Base-by-base conservation (phyloP, 352 stramenopile species). In the Globisporangium carolinianum region DNA sequence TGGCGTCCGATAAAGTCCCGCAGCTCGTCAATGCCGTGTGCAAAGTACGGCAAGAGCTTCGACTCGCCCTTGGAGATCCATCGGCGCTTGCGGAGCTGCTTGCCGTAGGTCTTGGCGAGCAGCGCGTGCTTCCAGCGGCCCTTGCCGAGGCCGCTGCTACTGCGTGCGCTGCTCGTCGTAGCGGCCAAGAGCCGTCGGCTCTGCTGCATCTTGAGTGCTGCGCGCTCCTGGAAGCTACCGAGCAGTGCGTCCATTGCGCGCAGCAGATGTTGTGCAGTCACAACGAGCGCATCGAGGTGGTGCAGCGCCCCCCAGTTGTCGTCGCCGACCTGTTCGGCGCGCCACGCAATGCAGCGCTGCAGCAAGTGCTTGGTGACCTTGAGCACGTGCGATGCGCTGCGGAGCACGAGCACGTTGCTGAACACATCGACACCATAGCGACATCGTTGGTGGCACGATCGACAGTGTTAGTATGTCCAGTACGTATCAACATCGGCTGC, bases 171-270 rank as follows among this genome's bases (percentile, higher is more conserved):
- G 67, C 36, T 65, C 62, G 47, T 7, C 2, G 61, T 61, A 24
- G 24, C 24, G 8, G 38, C 10, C 3, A 65, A 7, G 4, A 65
- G 17, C 0, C 52, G 39, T 6, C 52, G 38, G 59, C 71, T 69
- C 36, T 50, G 57, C 58, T 91, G 82, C 72, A 91, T 86, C 57
- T 87, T 88, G 32, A 91, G 42, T 47, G 84, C 56, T 0, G 89
- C 69, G 10, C 75, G 69, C 46, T 91, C 79, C 51, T 89, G 77
- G 43, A 86, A 91, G 6, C 66, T 72, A 7, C 51, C 55, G n/a
- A 69, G 62, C 12, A 83, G 65, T 0, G 39, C 48, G 18, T 83
- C 69, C 67, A 89, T 77, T 4, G 66, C 66, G 6, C 35, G 2
- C 4, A 71, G 52, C 48, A 87, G 61, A n/a, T 47, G 51, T 42